These are phyloP conservation scores for Vicia sativa DNA, from an alignment of 306 rosid species.

Conservation along the genomic window DNA sequence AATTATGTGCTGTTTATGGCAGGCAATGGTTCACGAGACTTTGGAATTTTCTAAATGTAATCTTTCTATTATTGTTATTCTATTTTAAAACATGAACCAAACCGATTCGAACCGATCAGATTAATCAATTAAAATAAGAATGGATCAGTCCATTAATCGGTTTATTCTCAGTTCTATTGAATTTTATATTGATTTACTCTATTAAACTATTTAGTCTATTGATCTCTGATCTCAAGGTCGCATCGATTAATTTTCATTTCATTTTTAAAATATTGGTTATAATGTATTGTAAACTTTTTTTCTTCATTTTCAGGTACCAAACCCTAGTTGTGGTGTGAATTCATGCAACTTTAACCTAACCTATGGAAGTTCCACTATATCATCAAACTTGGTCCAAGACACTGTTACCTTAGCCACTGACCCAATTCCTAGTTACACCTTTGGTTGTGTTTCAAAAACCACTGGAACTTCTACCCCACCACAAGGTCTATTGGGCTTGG, in stretches of 20 bases:
- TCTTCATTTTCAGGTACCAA: slow-evolving; percentile 65
- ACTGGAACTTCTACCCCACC: slow-evolving; percentile 72
- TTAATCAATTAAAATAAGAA: background rate
- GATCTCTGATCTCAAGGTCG: background rate
- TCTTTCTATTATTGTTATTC: background rate
- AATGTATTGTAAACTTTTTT: background rate
- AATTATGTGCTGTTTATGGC: slow-evolving; percentile 17
- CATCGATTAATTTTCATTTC: background rate
- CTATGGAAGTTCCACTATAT: slow-evolving; percentile 72
- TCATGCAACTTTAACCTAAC: slow-evolving; percentile 80
- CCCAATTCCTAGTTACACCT: slow-evolving; percentile 58
- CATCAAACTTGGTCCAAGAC: slow-evolving; percentile 71
- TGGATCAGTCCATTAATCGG: no score
- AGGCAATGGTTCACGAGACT: slow-evolving; percentile 53
- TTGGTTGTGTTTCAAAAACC: slow-evolving; percentile 74
- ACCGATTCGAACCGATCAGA: background rate
- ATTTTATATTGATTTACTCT: no score
- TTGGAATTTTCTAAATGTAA: slow-evolving; percentile 6
- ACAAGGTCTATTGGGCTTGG: slow-evolving; percentile 89
- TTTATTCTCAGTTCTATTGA: background rate
- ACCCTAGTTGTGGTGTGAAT: slow-evolving; percentile 68
- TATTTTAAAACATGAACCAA: background rate
- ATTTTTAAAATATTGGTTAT: background rate
- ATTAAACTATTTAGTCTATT: no score
- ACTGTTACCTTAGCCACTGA: slow-evolving; percentile 74